phyloP scores from a whole-genome alignment of 805 yeast genomes.

The Isabelozyma pseudorhagii region DNA sequence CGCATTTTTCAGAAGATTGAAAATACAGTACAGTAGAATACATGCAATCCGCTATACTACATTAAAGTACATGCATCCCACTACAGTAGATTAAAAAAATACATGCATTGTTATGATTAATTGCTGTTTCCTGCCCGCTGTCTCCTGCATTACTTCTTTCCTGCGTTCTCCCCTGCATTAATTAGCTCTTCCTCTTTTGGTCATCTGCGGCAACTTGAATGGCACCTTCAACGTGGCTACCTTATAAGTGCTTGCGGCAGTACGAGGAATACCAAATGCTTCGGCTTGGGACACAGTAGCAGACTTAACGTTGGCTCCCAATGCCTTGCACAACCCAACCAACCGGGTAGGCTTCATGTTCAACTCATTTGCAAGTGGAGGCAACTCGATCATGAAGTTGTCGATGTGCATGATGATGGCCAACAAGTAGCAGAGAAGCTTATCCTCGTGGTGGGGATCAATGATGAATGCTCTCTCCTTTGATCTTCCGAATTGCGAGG shows the following conservation, averaged over 20 bases:
- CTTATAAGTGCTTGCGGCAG: slow-evolving; percentile 61
- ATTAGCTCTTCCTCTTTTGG: slow-evolving; percentile 51
- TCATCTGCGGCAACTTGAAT: slow-evolving; percentile 80
- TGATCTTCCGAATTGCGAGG: slow-evolving; percentile 68
- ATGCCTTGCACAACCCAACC: slow-evolving; percentile 64
- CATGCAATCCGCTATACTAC: too few relatives aligned
- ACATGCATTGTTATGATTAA: too few relatives aligned
- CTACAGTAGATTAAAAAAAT: too few relatives aligned
- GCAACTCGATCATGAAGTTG: slow-evolving; percentile 67
- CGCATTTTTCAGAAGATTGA: neutral
- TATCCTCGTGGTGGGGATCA: slow-evolving; percentile 88
- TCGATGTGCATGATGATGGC: slow-evolving; percentile 73
- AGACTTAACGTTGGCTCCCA: slow-evolving; percentile 78
- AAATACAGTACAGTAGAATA: too few relatives aligned
- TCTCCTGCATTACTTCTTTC: too few relatives aligned
- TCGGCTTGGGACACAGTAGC: slow-evolving; percentile 74
- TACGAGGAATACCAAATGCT: slow-evolving; percentile 63
- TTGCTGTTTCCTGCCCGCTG: too few relatives aligned
- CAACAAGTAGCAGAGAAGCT: slow-evolving; percentile 73
- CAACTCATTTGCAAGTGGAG: slow-evolving; percentile 82
- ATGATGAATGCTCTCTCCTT: slow-evolving; percentile 73
- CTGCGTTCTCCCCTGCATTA: too few relatives aligned
- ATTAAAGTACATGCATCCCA: too few relatives aligned
- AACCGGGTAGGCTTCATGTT: slow-evolving; percentile 75
- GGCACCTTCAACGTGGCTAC: slow-evolving; percentile 86